phyloP scores from a whole-genome alignment of 192 early-diverging fungal species.

The Phlyctochytrium bullatum region DNA sequence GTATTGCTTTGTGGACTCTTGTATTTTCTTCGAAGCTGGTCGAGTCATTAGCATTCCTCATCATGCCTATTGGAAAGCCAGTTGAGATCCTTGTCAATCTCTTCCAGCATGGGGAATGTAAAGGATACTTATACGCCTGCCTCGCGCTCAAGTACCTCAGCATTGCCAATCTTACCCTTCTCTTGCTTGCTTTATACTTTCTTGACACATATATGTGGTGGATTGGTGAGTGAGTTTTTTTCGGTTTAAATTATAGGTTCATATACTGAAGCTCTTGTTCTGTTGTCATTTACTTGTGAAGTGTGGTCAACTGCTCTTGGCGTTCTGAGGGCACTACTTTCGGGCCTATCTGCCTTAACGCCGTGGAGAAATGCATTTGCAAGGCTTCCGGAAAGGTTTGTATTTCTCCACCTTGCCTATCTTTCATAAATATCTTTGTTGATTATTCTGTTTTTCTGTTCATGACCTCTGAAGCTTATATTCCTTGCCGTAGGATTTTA shows the following conservation, averaged over 20 bases:
- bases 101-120: not conserved
- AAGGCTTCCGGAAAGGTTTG: slow-evolving; percentile 65
- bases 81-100: slow-evolving; percentile 14
- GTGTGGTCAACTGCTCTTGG: slow-evolving; percentile 83
- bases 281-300: no score
- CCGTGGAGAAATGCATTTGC: slow-evolving; percentile 80
- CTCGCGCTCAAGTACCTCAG: slow-evolving; percentile 19
- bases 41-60: slow-evolving; percentile 82
- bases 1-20: slow-evolving; percentile 66
- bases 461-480: no score
- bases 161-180: slow-evolving; percentile 65
- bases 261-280: no score
- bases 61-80: slow-evolving; percentile 47
- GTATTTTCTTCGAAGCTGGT: slow-evolving; percentile 75
- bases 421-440: no score
- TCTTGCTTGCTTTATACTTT: slow-evolving; percentile 75
- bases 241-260: slow-evolving; percentile 1
- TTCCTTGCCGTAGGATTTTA: not conserved
- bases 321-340: slow-evolving; percentile 69
- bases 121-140: not conserved
- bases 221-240: slow-evolving; percentile 19
- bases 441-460: no score
- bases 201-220: slow-evolving; percentile 88
- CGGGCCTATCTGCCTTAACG: slow-evolving; percentile 79
- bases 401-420: no score